These are phyloP conservation scores for Lactarius evosmus DNA, from an alignment of 768 basidiomycete genomes.

Conservation along the genomic window DNA sequence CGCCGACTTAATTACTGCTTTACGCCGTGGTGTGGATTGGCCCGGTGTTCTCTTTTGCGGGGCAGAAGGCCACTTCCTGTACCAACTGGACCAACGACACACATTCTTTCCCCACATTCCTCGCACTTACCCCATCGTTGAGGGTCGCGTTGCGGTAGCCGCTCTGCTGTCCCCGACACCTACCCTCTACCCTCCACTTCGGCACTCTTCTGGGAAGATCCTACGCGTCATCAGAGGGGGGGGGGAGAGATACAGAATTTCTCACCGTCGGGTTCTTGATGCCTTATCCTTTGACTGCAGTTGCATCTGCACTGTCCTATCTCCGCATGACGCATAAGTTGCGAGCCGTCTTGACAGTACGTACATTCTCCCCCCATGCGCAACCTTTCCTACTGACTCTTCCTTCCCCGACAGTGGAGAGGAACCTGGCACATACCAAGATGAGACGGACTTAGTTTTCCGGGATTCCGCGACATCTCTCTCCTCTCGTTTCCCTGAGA, in stretches of 20 bases:
- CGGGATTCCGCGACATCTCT: slow-evolving; percentile 66
- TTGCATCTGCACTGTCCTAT: slow-evolving; percentile 76
- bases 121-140: background rate
- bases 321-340: slow-evolving; percentile 81
- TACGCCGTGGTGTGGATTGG: slow-evolving; percentile 58
- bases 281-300: slow-evolving; percentile 94
- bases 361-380: slow-evolving; percentile 18
- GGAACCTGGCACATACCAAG: slow-evolving; percentile 55
- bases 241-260: slow-evolving; percentile 46
- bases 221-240: no score
- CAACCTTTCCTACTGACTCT: slow-evolving; percentile 1
- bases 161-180: slow-evolving; percentile 51
- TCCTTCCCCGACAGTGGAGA: slow-evolving; percentile 40
- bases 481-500: slow-evolving; percentile 56
- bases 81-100: slow-evolving; percentile 82
- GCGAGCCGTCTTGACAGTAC: slow-evolving; percentile 87
- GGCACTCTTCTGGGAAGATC: slow-evolving; percentile 80
- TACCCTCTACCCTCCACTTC: slow-evolving; percentile 61
- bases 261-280: slow-evolving; percentile 77
- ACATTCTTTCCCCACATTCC: slow-evolving; percentile 73
- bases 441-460: slow-evolving; percentile 85
- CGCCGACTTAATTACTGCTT: slow-evolving; percentile 42
- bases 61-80: slow-evolving; percentile 98
- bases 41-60: slow-evolving; percentile 67
- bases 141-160: slow-evolving; percentile 35